Conservation (phyloP, 2,329 filamentous ascomycete species). For the Tothia fuscella region DNA sequence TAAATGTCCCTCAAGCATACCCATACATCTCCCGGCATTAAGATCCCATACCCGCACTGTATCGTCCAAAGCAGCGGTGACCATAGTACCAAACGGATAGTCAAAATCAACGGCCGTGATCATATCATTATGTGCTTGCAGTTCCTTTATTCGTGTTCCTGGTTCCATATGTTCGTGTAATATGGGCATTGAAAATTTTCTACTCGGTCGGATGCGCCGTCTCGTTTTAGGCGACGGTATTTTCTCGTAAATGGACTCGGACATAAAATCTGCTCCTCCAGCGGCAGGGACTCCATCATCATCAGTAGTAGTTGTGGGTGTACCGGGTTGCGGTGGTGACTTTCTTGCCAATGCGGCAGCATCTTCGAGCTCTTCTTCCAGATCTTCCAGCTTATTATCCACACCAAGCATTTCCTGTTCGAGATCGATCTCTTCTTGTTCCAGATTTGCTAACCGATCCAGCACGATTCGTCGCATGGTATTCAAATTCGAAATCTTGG, state of each 20-base stretch:
- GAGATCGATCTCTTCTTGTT: constrained; percentile 80
- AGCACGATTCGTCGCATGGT: constrained; percentile 88
- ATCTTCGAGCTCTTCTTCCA: constrained; percentile 46
- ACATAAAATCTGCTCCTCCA: constrained; percentile 68
- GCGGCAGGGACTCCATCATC: constrained; percentile 37
- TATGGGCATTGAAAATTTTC: constrained; percentile 81
- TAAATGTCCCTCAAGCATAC: constrained; percentile 82
- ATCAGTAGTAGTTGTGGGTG: constrained; percentile 36
- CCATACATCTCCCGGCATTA: constrained; percentile 84
- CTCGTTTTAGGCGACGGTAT: constrained; percentile 50
- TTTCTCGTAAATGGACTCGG: constrained; percentile 93
- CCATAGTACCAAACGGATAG: constrained; percentile 90
- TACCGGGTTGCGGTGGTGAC: constrained; percentile 13
- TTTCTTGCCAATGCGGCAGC: constrained; percentile 33
- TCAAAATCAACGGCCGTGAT: constrained; percentile 93
- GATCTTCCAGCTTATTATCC: constrained; percentile 50
- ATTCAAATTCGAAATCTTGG: constrained; percentile 86
- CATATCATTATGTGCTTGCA: constrained; percentile 76
- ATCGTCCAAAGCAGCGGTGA: constrained; percentile 85
- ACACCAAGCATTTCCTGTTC: constrained; percentile 67
- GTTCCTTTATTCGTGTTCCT: constrained; percentile 75
- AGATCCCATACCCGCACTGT: constrained; percentile 94
- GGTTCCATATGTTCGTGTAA: constrained; percentile 91
- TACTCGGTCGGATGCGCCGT: constrained; percentile 39
- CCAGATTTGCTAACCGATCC: constrained; percentile 71